Evolutionary conservation across 1,284 basidiomycete species (phyloP).

Genomic region (Phellopilus nigrolimitatus): DNA sequence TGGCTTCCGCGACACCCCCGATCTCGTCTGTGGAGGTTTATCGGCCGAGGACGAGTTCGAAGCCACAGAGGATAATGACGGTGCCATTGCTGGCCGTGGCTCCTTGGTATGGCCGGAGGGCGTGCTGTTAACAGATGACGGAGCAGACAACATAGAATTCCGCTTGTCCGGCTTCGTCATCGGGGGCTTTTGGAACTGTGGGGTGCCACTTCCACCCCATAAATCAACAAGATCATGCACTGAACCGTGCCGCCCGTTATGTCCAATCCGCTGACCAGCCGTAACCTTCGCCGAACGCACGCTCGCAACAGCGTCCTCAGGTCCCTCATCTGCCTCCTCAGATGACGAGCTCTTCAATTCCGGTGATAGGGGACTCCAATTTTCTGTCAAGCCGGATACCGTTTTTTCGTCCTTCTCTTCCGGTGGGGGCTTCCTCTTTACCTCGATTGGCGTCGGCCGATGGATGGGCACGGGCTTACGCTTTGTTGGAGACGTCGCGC

Average conservation of each 20-base stretch:
- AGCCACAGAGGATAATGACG: not conserved
- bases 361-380: conserved; percentile 18
- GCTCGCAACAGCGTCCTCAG: conserved; percentile 48
- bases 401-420: not conserved
- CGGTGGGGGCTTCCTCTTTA: not conserved
- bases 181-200: conserved; percentile 24
- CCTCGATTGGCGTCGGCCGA: conserved; percentile 4
- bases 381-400: conserved; percentile 3
- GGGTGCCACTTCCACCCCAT: conserved; percentile 53
- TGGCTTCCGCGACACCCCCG: conserved; percentile 12
- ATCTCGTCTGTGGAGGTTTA: not conserved
- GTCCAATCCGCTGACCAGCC: conserved; percentile 21
- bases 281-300: conserved; percentile 3
- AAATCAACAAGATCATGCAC: conserved; percentile 76
- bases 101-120: not conserved
- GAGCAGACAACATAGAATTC: conserved; percentile 1
- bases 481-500: conserved; percentile 4
- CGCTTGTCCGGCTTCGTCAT: conserved; percentile 13
- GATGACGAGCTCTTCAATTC: conserved; percentile 38
- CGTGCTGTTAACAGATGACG: not conserved
- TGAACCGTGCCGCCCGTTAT: conserved; percentile 65
- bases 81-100: not conserved
- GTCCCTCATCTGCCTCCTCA: conserved; percentile 52
- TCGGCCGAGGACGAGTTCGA: not conserved
- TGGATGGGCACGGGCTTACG: conserved; percentile 10